A percentile compares a stretch with the other conserved stretches of the same genome.
phyloP scores from a whole-genome alignment of 1,284 basidiomycete genomes.

The Austroboletus niveus region DNA sequence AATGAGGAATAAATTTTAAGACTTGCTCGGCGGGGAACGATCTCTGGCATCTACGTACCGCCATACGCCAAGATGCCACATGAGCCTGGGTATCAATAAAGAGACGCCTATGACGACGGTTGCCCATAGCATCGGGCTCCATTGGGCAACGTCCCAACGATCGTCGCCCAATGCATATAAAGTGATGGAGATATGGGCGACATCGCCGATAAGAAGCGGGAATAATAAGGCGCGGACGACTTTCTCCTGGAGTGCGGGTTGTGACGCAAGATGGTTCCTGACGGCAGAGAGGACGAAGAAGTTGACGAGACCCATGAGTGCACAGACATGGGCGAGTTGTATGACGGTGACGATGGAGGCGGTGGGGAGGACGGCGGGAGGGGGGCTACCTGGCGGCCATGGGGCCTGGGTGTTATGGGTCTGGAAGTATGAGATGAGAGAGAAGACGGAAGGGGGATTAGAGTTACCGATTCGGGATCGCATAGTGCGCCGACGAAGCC shows the following conservation, averaged over 20 bases:
- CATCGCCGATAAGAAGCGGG: constrained; percentile 66
- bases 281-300: constrained; percentile 59
- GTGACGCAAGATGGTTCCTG: constrained; percentile 53
- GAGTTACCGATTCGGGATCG: constrained; percentile 59
- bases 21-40: constrained; percentile 19
- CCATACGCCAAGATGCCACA: constrained; percentile 72
- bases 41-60: constrained; percentile 69
- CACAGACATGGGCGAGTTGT: constrained; percentile 74
- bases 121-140: constrained; percentile 67
- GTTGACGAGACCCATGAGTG: constrained; percentile 68
- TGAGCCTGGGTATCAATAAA: constrained; percentile 62
- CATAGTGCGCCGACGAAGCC: constrained; percentile 66
- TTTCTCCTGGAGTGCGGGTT: constrained; percentile 67
- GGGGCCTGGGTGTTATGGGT: constrained; percentile 72
- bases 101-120: constrained; percentile 63
- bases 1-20: constrained; percentile 26
- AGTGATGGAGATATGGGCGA: constrained; percentile 63
- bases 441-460: constrained; percentile 4
- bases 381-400: constrained; percentile 52
- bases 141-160: constrained; percentile 56
- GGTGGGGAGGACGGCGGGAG: constrained; percentile 49
- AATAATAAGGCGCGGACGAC: constrained; percentile 59
- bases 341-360: constrained; percentile 65
- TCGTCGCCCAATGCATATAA: constrained; percentile 70
- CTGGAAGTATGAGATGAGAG: constrained; percentile 33